Percentiles rank a stretch among this genome's conserved stretches.
phyloP scores from a whole-genome alignment of 768 basidiomycete genomes.

The Hericium rajendrae region DNA sequence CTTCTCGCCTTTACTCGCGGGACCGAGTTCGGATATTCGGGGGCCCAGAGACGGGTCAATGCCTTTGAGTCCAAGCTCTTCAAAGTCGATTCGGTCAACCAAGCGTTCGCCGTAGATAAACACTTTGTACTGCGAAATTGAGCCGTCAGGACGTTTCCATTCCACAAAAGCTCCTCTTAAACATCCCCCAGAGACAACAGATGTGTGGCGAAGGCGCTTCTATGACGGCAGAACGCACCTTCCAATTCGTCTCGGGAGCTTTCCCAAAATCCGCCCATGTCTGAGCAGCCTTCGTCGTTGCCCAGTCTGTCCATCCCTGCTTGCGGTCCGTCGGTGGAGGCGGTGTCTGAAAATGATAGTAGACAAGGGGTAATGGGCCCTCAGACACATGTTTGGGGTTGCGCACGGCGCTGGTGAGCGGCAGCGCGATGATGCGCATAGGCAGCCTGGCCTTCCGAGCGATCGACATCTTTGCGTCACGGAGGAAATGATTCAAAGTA shows the following conservation, averaged over 20 bases:
- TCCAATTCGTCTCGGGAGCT: conserved; percentile 57
- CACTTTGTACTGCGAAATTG: conserved; percentile 38
- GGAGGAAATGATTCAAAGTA: neutral
- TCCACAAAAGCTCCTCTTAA: no score
- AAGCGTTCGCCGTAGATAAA: conserved; percentile 59
- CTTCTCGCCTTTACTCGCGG: neutral
- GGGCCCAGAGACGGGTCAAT: conserved; percentile 65
- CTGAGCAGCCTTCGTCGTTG: conserved; percentile 39
- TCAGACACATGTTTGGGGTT: neutral
- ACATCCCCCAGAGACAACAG: no score
- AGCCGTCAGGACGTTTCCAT: neutral
- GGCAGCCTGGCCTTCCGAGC: conserved; percentile 12
- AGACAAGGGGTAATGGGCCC: conserved; percentile 23
- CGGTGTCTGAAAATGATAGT: conserved; percentile 31
- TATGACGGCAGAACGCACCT: conserved; percentile 34
- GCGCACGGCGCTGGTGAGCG: conserved; percentile 23
- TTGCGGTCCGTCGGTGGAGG: conserved; percentile 19
- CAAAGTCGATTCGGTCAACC: conserved; percentile 67
- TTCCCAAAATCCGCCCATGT: conserved; percentile 65
- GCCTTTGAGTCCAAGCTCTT: conserved; percentile 67
- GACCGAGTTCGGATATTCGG: conserved; percentile 7
- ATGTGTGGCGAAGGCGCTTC: neutral
- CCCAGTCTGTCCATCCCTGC: conserved; percentile 38
- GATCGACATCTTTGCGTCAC: conserved; percentile 7
- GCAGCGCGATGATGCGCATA: conserved; percentile 41